These are phyloP conservation scores for Aureobasidium sp. DNA, from an alignment of 2,329 filamentous ascomycete species.

Conservation along the genomic window DNA sequence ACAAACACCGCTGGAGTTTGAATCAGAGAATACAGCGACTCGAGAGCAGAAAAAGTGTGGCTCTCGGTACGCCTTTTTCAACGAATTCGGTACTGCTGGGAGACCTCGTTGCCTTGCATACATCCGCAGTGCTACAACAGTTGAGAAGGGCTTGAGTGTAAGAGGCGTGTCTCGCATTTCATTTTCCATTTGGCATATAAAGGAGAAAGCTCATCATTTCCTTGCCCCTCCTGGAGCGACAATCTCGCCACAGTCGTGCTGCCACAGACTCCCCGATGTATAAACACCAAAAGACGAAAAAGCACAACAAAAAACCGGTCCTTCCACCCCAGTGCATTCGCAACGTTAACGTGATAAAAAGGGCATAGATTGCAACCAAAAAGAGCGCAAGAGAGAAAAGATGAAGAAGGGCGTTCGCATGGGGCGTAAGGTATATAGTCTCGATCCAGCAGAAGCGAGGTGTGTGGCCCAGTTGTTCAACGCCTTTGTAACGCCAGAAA, in stretches of 20 bases:
- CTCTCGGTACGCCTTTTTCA: too few species aligned
- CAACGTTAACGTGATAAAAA: constrained; percentile 10
- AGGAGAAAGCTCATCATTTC: not conserved
- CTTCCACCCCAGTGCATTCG: constrained; percentile 10
- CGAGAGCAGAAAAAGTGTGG: too few species aligned
- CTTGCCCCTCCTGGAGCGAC: not conserved
- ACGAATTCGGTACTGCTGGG: too few species aligned
- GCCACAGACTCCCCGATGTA: constrained; percentile 11
- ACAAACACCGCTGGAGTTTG: too few species aligned
- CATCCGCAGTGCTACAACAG: too few species aligned
- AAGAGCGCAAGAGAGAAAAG: not conserved
- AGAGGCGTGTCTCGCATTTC: constrained; percentile 1
- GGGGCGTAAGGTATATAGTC: not conserved
- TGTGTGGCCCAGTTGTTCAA: not conserved
- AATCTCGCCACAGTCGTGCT: not conserved
- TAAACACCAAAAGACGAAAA: constrained; percentile 13
- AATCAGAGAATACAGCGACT: too few species aligned
- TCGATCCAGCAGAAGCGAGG: not conserved
- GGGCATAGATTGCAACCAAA: constrained; percentile 3
- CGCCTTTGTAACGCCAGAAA: constrained; percentile 7
- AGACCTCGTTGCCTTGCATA: too few species aligned
- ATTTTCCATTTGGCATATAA: not conserved
- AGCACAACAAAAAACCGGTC: not conserved
- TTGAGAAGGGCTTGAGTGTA: too few species aligned
- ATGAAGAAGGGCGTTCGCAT: not conserved